Base-by-base conservation (phyloP, 805 yeast species). In the Yarrowia phangngaensis region DNA sequence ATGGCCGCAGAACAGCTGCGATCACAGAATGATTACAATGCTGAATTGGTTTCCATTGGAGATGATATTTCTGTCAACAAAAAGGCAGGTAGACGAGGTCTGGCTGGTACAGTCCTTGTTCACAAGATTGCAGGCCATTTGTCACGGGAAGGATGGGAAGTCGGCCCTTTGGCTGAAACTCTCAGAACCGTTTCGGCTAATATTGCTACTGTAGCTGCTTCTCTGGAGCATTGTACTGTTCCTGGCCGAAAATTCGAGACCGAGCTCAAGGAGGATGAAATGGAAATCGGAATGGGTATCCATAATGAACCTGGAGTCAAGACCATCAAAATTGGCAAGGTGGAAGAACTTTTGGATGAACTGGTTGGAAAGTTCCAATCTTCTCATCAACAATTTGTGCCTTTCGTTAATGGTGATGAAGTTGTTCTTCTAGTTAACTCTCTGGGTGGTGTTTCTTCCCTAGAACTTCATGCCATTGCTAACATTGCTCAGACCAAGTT, bases 11-110 rank as follows among this genome's bases (percentile, higher is more conserved):
- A 89, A 64, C 73, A 94, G 56, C 90, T 95, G 20, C 82, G 81
- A 61, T 80, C 83, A 14, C 75, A 77, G 35, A 96, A 95, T 7
- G 73, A 75, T 54, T 41, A 41, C 48, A 70, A 76, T 29, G 81
- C 82, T 23, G 88, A 83, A 54, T 72, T 86, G 53, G 79, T 84
- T 32, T 75, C 82, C 49, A 89, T 89, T 20, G 84, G 87, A 34
- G 97, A 89, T 62, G 97, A 89, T 64, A 95, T 88, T 20, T 87
- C 96, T 6, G 96, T 90, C 34, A 95, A 95, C n/a, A 73, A 82
- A 58, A 74, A 80, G 20, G 97, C 90, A 41, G 97, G 97, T 14
- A 77, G 97, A 68, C 76, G 97, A 67, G 97, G 95, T 22, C 72
- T 89, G 50, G 95, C 97, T 0, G 97, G 96, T 29, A 88, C 96